Evolutionary conservation across 345 rosid genomes (phyloP).

Genomic region (Iberis pinnata): DNA sequence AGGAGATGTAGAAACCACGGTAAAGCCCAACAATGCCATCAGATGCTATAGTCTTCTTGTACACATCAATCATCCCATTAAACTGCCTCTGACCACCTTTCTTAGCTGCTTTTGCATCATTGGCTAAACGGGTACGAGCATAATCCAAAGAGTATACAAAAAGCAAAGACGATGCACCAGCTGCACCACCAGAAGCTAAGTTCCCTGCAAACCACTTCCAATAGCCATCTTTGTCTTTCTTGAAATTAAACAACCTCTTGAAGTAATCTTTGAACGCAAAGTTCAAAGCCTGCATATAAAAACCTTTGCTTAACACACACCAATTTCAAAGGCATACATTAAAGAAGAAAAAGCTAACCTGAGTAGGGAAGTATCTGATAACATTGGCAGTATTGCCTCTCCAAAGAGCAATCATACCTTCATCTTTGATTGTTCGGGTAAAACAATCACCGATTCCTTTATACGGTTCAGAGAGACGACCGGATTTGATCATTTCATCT

Average conservation of each 20-base stretch:
- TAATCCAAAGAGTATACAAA: slow-evolving; percentile 83
- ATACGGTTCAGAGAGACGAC: slow-evolving; percentile 75
- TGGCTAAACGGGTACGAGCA: slow-evolving; percentile 86
- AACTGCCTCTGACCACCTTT: slow-evolving; percentile 89
- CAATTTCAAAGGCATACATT: neutral
- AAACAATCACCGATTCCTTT: slow-evolving; percentile 81
- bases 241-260: slow-evolving; percentile 79
- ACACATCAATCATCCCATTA: slow-evolving; percentile 70
- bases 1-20: slow-evolving; percentile 85
- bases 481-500: slow-evolving; percentile 74
- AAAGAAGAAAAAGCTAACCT: slow-evolving; percentile 34
- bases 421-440: slow-evolving; percentile 51
- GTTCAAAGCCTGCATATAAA: slow-evolving; percentile 50
- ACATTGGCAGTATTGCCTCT: slow-evolving; percentile 91
- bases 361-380: slow-evolving; percentile 86
- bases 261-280: slow-evolving; percentile 91
- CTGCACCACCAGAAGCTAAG: slow-evolving; percentile 84
- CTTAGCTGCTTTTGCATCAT: slow-evolving; percentile 81
- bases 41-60: slow-evolving; percentile 61
- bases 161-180: slow-evolving; percentile 83
- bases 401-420: slow-evolving; percentile 66
- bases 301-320: neutral
- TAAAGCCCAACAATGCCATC: slow-evolving; percentile 82
- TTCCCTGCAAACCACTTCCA: slow-evolving; percentile 96
- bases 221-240: slow-evolving; percentile 84